A percentile compares a stretch with the other conserved stretches of the same genome.
Evolutionary conservation across 2,329 filamentous ascomycete genomes (phyloP).

Genomic region (Epichloe scottii): DNA sequence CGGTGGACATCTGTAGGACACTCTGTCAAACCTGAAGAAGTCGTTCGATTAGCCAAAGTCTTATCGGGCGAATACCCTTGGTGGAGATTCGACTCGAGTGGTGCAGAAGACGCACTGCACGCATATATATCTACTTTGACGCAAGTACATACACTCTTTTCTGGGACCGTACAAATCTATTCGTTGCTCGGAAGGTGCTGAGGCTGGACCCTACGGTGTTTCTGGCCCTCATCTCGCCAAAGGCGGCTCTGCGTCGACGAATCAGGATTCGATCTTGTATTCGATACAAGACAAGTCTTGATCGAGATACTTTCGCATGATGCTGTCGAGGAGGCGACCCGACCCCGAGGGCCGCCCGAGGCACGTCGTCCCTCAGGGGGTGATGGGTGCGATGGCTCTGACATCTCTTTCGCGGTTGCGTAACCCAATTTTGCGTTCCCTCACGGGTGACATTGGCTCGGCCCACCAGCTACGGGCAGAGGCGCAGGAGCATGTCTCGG

Average conservation of each 20-base stretch:
- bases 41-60: no score
- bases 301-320: slow-evolving; percentile 24
- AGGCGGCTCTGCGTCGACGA: neutral
- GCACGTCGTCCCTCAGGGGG: slow-evolving; percentile 19
- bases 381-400: slow-evolving; percentile 25
- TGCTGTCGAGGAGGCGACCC: slow-evolving; percentile 2
- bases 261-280: slow-evolving; percentile 25
- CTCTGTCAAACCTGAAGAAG: no score
- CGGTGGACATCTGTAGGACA: no score
- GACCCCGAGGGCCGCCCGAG: no score
- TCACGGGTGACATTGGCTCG: slow-evolving; percentile 29
- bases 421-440: slow-evolving; percentile 30
- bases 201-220: slow-evolving; percentile 26
- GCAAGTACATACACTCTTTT: neutral
- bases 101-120: no score
- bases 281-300: slow-evolving; percentile 22
- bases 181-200: slow-evolving; percentile 28
- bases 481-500: slow-evolving; percentile 8
- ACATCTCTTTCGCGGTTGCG: slow-evolving; percentile 27
- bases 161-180: slow-evolving; percentile 14
- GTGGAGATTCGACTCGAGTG: no score
- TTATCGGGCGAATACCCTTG: no score
- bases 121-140: no score
- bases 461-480: slow-evolving; percentile 19
- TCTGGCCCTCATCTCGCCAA: slow-evolving; percentile 17